Conservation (phyloP, 2,329 filamentous ascomycete species). For the Ceratocystis eucalypticola region DNA sequence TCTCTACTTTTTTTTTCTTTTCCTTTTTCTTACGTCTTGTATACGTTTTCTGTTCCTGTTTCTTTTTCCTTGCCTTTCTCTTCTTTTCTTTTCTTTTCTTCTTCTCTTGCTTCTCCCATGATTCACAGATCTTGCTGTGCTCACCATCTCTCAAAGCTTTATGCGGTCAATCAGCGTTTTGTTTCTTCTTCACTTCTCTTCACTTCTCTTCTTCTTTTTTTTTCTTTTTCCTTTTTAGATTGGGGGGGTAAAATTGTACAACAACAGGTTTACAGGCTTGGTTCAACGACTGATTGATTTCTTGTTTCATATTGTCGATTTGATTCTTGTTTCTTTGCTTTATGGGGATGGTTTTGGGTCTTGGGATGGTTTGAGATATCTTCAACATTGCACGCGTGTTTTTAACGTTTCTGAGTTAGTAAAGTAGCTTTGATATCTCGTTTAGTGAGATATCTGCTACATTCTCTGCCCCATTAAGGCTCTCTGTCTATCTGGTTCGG, state of each 20-base stretch:
- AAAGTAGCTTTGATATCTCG: too few species aligned
- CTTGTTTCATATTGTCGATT: constrained; percentile 4
- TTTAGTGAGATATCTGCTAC: too few species aligned
- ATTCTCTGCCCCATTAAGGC: too few species aligned
- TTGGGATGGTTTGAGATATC: constrained; percentile 2
- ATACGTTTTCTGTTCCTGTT: background rate
- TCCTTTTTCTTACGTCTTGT: background rate
- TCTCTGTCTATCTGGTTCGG: too few species aligned
- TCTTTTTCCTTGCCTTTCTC: background rate
- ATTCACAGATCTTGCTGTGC: background rate
- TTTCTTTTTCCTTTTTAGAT: background rate
- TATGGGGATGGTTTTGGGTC: background rate
- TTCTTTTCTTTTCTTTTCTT: background rate
- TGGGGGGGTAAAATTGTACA: constrained; percentile 1
- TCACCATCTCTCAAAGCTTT: background rate
- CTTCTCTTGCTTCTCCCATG: background rate
- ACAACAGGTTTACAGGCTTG: constrained; percentile 2
- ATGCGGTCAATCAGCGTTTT: constrained; percentile 1
- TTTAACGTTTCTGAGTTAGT: background rate
- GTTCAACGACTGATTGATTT: constrained; percentile 4
- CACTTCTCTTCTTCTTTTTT: background rate
- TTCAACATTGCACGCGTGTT: background rate
- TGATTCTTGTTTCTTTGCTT: background rate
- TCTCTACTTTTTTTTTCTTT: background rate
- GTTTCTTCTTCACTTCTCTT: background rate